phyloP scores from a whole-genome alignment of 2,329 filamentous ascomycete genomes.

The Rutstroemia sp. region DNA sequence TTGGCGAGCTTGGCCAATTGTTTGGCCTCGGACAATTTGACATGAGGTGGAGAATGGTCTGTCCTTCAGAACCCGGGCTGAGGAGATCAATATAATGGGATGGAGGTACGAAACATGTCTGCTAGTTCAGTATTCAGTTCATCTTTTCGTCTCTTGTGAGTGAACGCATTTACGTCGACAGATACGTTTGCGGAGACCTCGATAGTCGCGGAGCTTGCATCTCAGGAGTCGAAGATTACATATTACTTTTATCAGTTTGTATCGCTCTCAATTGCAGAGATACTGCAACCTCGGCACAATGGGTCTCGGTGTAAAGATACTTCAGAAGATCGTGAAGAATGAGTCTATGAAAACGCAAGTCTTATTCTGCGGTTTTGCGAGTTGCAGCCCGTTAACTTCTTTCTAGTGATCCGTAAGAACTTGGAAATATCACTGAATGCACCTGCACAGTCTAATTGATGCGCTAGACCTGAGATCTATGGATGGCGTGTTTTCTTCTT shows the following conservation, averaged over 20 bases:
- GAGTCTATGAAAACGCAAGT: slow-evolving; percentile 54
- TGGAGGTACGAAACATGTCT: no score
- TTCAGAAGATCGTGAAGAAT: slow-evolving; percentile 39
- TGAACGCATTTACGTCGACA: no score
- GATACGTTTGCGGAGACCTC: no score
- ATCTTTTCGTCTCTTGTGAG: no score
- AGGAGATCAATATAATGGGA: neutral
- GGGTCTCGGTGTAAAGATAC: neutral
- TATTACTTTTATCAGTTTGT: no score
- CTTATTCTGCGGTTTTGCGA: no score
- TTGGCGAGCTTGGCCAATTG: neutral
- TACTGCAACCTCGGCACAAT: no score
- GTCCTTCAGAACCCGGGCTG: neutral
- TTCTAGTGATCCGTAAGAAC: slow-evolving; percentile 6
- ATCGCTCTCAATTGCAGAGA: no score
- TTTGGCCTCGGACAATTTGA: neutral
- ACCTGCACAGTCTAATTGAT: neutral
- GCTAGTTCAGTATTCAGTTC: no score
- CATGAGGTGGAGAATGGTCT: neutral
- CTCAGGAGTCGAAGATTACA: no score
- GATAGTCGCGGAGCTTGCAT: no score
- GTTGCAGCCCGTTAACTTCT: neutral
- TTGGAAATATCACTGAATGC: no score
- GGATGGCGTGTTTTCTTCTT: slow-evolving; percentile 59
- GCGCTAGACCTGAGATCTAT: slow-evolving; percentile 22